Conservation (phyloP, 768 basidiomycete species). For the Mycena polygramma region DNA sequence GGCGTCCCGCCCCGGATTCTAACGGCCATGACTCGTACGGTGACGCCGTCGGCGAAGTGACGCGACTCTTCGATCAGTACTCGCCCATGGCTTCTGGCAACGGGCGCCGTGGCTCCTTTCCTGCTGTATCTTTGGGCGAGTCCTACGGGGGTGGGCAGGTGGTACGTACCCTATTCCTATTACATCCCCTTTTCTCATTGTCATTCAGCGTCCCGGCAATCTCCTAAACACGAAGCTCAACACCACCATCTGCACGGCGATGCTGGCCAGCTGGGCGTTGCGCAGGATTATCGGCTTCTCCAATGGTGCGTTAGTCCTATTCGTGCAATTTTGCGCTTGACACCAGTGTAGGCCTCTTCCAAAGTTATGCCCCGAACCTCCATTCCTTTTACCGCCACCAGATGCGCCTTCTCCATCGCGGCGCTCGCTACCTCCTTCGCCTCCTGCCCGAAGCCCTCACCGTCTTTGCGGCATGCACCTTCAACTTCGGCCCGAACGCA, state of each 20-base stretch:
- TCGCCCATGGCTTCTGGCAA: not conserved
- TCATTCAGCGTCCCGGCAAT: not conserved
- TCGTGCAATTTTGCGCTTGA: no score
- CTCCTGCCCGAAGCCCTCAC: not conserved
- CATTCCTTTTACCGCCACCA: not conserved
- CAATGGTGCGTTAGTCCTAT: not conserved
- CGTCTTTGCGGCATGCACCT: constrained; percentile 1
- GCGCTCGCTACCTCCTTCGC: not conserved
- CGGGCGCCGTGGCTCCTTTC: not conserved
- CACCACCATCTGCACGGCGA: not conserved
- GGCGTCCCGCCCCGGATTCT: not conserved
- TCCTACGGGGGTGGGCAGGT: constrained; percentile 2
- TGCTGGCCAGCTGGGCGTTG: not conserved
- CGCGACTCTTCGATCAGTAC: not conserved
- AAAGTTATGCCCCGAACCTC: not conserved
- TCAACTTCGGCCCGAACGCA: constrained; percentile 11
- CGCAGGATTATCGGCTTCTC: not conserved
- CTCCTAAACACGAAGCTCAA: not conserved
- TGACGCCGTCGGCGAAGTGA: not conserved
- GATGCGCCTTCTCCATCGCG: not conserved
- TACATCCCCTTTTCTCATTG: no score
- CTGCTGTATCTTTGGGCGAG: not conserved
- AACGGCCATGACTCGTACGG: not conserved
- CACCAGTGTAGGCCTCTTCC: not conserved
- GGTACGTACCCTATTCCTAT: no score